Base-by-base conservation (phyloP, 1,139 yeast species). In the Geotrichum klebahnii region DNA sequence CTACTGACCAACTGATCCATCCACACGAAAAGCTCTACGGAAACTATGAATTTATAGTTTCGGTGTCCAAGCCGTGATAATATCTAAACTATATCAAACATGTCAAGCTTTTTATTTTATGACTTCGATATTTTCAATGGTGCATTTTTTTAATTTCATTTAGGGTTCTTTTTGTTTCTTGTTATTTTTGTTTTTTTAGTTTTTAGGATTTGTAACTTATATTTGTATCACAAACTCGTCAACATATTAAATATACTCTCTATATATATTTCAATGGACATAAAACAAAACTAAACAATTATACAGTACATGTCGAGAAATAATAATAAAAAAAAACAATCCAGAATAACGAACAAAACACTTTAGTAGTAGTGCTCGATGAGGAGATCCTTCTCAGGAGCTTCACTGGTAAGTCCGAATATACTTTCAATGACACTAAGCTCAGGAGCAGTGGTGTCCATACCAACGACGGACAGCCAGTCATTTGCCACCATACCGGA, bases 401-500 rank as follows among this genome's bases (percentile, higher is more conserved):
- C 60, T 56, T 68, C 71, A 59, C 63, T 66, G 59, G 66, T 67
- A 47, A 69, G 64, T 36, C 67, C 69, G 80, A 92, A 94, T 61
- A 94, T 94, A 66, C 95, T 85, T 74, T 94, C 98, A 60, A 94
- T 80, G 55, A 94, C 98, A 59, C 96, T 88, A 65, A 94, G 77
- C 72, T 94, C 99, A 45, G 98, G 97, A 45, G 98, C 98, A 57
- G 98, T 90, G 54, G 98, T 92, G 71, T 92, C 98, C 61, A 87
- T 78, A 57, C 99, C 99, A 44, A 96, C 79, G 47, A 94, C 97
- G 32, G 97, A 95, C 58, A 92, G 76, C 95, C 97, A 94, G 74
- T 94, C 99, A 67, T 94, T 94, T 46, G 90, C 98, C 46, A 94
- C 97, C 82, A 92, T 81, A 60, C 98, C 98, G 45, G 97, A 97